phyloP scores from a whole-genome alignment of 768 basidiomycete genomes.

The Amanita muscaria region DNA sequence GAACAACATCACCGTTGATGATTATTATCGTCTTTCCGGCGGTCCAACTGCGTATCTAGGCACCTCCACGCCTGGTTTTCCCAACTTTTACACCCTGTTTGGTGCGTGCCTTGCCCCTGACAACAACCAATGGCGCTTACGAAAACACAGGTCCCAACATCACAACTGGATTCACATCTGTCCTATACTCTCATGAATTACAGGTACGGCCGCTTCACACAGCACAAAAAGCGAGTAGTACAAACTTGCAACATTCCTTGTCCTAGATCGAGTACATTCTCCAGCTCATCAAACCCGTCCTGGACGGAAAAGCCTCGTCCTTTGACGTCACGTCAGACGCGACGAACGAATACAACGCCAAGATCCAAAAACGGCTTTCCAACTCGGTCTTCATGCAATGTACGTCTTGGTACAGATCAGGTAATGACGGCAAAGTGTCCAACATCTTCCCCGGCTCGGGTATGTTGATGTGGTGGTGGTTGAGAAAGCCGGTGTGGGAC shows the following conservation, averaged over 20 bases:
- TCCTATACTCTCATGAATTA: conserved; percentile 27
- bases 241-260: background rate
- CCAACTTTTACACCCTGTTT: conserved; percentile 27
- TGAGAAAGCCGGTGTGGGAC: conserved; percentile 21
- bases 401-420: conserved; percentile 27
- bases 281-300: conserved; percentile 17
- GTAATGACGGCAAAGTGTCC: conserved; percentile 22
- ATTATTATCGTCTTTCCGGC: conserved; percentile 25
- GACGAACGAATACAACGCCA: conserved; percentile 16
- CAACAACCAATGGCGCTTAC: too few relatives aligned
- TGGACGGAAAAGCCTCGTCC: conserved; percentile 11
- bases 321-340: conserved; percentile 15
- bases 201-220: conserved; percentile 19
- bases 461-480: conserved; percentile 27
- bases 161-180: conserved; percentile 28
- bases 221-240: background rate
- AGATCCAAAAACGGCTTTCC: conserved; percentile 14
- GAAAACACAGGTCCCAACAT: conserved; percentile 33
- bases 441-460: conserved; percentile 28
- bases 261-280: conserved; percentile 9
- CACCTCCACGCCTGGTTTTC: conserved; percentile 31
- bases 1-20: conserved; percentile 18
- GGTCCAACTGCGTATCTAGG: conserved; percentile 32
- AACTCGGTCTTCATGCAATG: conserved; percentile 23
- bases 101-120: too few relatives aligned